Evolutionary conservation across 768 basidiomycete genomes (phyloP), one percentile per base, ranked within the genome.

Genomic region (Amanita fuliginea): DNA sequence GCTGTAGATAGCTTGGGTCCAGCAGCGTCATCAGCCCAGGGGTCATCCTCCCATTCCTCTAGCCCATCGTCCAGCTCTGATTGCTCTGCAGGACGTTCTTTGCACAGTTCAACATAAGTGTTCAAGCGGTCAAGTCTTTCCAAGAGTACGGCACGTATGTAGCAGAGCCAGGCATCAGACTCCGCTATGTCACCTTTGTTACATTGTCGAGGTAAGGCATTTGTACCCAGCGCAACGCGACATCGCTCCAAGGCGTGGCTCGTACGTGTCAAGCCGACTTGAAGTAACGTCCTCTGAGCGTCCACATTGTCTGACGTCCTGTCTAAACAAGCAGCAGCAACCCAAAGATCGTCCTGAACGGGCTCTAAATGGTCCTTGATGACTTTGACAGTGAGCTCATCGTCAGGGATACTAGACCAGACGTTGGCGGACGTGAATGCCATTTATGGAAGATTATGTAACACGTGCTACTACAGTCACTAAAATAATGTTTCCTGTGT

Each of bases 401-500:
- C 62, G 63, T 88, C 77, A 33, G 68, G 54, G 49, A 83, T 70
- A 40, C 62, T 57, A 46, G 67, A 64, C 88, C 89, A 91, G 56
- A 67, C 64, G 54, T 67, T 63, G 46, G 61, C 43, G 35, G 61
- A 56, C 42, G 64, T 53, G 47, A 64, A 63, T 44, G 73, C 56
- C 71, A 76, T 74, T 58, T 57, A 42, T 45, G 30, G 30, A 55
- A 46, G 53, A 47, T 54, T 56, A 51, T 51, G 30, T 56, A 26
- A 32, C 32, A 49, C 42, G 24, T 11, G 28, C 28, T 28, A 28
- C 28, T 28, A 30, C 30, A 30, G 30, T 30, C 30, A 30, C 71
- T 61, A 90, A 65, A 91, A 89, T 37, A 91, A 70, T 10, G 86
- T 89, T 58, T 91, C 88, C 88, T 86, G 52, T 35, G 30, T 47